Percentiles rank a stretch among this genome's conserved stretches.
Conservation (phyloP, 371 early-diverging fungal genomes). For the Mortierella sp. region DNA sequence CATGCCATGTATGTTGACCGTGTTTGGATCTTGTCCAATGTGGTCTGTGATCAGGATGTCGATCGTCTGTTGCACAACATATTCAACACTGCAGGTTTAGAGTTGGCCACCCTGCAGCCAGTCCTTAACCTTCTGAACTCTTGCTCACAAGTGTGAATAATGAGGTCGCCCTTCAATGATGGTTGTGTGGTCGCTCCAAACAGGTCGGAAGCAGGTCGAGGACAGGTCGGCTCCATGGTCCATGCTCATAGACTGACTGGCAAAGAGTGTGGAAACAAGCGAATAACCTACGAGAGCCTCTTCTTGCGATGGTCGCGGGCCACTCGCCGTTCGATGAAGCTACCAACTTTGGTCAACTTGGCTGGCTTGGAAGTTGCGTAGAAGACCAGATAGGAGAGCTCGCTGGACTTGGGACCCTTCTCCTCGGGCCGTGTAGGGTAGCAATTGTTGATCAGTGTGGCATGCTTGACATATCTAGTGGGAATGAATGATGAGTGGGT, state of each 20-base stretch:
- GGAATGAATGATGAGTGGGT: constrained; percentile 52
- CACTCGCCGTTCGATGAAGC: constrained; percentile 82
- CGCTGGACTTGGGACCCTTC: constrained; percentile 82
- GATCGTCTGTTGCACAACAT: background rate
- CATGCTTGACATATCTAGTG: constrained; percentile 83
- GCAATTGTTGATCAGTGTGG: constrained; percentile 90
- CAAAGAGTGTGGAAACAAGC: background rate
- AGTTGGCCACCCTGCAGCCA: background rate
- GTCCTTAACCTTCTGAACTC: no score
- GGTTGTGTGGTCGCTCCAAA: no score
- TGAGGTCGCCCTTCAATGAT: no score
- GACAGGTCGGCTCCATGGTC: no score
- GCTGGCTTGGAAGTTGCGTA: constrained; percentile 92
- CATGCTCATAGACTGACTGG: background rate
- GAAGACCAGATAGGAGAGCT: constrained; percentile 89
- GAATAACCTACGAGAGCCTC: constrained; percentile 65
- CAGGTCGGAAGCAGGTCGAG: no score
- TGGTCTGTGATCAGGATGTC: background rate
- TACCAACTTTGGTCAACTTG: constrained; percentile 92
- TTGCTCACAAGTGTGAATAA: no score
- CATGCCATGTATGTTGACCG: no score
- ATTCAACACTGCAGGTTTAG: background rate
- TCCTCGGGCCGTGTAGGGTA: constrained; percentile 88
- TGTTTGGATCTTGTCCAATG: background rate
- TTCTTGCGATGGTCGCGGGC: constrained; percentile 73